These are phyloP conservation scores for Arctium minus DNA, from an alignment of 129 eudicot species.

Conservation along the genomic window DNA sequence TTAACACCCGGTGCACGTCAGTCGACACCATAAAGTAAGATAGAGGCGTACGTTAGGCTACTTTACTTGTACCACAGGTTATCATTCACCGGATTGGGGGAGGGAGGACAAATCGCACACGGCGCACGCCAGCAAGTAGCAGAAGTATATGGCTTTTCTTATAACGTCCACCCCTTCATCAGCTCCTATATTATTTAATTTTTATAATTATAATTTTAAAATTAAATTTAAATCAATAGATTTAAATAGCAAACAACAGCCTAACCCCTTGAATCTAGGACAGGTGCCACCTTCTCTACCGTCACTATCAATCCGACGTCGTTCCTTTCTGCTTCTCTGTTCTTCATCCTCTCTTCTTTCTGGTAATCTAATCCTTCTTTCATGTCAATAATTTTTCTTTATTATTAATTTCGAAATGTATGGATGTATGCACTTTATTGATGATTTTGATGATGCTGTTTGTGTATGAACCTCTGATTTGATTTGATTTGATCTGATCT, in stretches of 20 bases:
- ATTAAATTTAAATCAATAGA: background rate
- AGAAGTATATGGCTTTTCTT: slow-evolving; percentile 12
- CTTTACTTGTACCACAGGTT: slow-evolving; percentile 1
- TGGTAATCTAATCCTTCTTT: slow-evolving; percentile 3
- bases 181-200: background rate
- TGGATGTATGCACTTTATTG: background rate
- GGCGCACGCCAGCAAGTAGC: slow-evolving; percentile 14
- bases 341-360: slow-evolving; percentile 17
- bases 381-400: background rate
- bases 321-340: slow-evolving; percentile 25
- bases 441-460: background rate
- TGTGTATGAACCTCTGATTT: slow-evolving; percentile 1
- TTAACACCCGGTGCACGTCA: slow-evolving; percentile 9
- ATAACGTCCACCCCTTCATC: background rate
- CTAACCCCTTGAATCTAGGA: slow-evolving; percentile 10
- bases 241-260: slow-evolving; percentile 13
- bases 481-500: slow-evolving; percentile 5
- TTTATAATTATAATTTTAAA: background rate
- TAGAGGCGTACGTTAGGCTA: background rate
- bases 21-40: background rate
- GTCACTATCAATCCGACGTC: slow-evolving; percentile 23
- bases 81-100: background rate
- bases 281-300: slow-evolving; percentile 5
- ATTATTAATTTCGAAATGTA: background rate
- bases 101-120: slow-evolving; percentile 13